phyloP scores from a whole-genome alignment of 2,329 filamentous ascomycete species.

The Apiospora koreana region DNA sequence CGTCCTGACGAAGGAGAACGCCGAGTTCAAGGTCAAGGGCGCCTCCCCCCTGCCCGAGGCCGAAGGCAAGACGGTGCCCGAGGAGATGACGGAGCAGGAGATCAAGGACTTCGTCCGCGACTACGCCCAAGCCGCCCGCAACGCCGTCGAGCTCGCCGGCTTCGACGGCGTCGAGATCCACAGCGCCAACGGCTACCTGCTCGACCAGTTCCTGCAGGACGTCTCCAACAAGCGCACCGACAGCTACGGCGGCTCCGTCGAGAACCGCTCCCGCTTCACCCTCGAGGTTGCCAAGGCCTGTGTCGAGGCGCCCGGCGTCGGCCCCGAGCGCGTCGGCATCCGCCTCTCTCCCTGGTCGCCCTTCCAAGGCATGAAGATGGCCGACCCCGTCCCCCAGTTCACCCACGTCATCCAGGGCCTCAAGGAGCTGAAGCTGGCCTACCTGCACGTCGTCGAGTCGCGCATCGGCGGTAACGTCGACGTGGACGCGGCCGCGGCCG shows the following conservation, averaged over 20 bases:
- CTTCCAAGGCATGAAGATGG: conserved; percentile 60
- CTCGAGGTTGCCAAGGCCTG: conserved; percentile 55
- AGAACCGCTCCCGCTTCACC: conserved; percentile 53
- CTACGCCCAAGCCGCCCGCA: conserved; percentile 22
- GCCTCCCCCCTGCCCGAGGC: conserved; percentile 13
- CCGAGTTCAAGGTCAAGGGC: conserved; percentile 21
- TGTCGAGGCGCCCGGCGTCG: conserved; percentile 42
- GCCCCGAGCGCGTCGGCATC: conserved; percentile 47
- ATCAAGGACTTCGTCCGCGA: conserved; percentile 18
- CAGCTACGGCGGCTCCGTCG: conserved; percentile 53
- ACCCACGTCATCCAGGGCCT: conserved; percentile 50
- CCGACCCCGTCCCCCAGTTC: conserved; percentile 58
- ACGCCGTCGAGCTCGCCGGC: conserved; percentile 17
- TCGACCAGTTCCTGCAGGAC: conserved; percentile 58
- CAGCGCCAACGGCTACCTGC: conserved; percentile 48
- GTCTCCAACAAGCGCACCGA: conserved; percentile 56
- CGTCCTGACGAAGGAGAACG: conserved; percentile 27
- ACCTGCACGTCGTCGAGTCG: conserved; percentile 58
- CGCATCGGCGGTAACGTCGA: conserved; percentile 35
- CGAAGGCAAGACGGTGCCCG: conserved; percentile 11
- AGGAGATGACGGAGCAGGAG: conserved; percentile 29
- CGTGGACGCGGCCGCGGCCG: not conserved
- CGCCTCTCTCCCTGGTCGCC: conserved; percentile 52
- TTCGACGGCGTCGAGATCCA: conserved; percentile 22
- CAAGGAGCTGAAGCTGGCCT: conserved; percentile 52